Evolutionary conservation across 371 early-diverging fungal species (phyloP).

Genomic region (Mortierella sp.): DNA sequence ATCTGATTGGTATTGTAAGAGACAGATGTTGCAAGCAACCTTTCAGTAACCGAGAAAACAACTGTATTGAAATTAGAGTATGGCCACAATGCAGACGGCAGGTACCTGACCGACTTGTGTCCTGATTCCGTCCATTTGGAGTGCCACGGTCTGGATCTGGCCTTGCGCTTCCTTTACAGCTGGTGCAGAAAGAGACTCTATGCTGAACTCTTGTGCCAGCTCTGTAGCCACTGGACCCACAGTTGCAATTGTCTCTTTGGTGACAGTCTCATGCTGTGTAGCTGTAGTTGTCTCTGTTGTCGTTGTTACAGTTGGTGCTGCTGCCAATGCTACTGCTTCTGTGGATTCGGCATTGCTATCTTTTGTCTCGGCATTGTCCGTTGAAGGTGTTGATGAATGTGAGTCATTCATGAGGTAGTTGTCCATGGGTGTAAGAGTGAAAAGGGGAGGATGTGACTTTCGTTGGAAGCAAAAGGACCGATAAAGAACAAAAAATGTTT

Average conservation of each 20-base stretch:
- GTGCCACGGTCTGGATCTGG: conserved; percentile 55
- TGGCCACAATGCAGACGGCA: not conserved
- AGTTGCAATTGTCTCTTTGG: conserved; percentile 8
- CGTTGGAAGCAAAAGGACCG: not conserved
- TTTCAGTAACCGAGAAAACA: not conserved
- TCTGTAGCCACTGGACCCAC: conserved; percentile 30
- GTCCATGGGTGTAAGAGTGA: not conserved
- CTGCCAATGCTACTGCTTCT: not conserved
- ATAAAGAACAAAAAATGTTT: conserved; percentile 2
- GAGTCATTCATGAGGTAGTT: not conserved
- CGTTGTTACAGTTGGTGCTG: not conserved
- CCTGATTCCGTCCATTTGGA: conserved; percentile 52
- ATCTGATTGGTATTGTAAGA: conserved; percentile 16
- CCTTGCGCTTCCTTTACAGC: conserved; percentile 35
- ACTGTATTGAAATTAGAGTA: not conserved
- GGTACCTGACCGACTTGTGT: conserved; percentile 42
- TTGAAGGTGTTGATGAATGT: not conserved
- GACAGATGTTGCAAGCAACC: not conserved
- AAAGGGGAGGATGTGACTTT: not conserved
- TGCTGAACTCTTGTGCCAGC: conserved; percentile 39
- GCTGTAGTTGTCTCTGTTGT: not conserved
- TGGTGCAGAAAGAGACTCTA: conserved; percentile 39
- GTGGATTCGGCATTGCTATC: not conserved
- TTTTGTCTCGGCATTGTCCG: not conserved
- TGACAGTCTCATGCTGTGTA: not conserved